A percentile compares a stretch with the other conserved stretches of the same genome.
These are phyloP conservation scores for Quercus wislizeni DNA, from an alignment of 306 rosid genomes.

Conservation along the genomic window DNA sequence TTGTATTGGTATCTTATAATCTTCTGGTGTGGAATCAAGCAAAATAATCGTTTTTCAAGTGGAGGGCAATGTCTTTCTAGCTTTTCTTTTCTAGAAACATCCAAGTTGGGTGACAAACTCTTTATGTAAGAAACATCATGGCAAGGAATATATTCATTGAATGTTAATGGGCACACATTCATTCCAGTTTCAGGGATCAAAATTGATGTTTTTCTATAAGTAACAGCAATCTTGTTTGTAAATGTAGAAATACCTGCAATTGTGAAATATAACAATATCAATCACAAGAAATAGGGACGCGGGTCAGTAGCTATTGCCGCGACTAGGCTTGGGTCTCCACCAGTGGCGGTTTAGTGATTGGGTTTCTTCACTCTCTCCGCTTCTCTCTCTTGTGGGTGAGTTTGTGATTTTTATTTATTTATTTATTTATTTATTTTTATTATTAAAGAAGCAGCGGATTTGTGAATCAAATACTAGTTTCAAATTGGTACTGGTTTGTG, in stretches of 20 bases:
- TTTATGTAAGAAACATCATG: conserved; percentile 63
- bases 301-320: too few relatives aligned
- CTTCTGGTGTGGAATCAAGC: conserved; percentile 87
- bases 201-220: conserved; percentile 51
- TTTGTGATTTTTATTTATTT: too few relatives aligned
- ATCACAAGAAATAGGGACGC: background rate
- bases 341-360: too few relatives aligned
- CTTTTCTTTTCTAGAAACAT: conserved; percentile 70
- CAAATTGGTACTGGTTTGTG: too few relatives aligned
- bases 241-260: conserved; percentile 52
- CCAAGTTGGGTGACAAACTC: conserved; percentile 53
- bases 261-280: conserved; percentile 1
- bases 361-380: too few relatives aligned
- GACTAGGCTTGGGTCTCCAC: too few relatives aligned
- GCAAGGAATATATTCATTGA: conserved; percentile 83
- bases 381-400: too few relatives aligned
- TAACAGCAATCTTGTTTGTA: conserved; percentile 56
- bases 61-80: conserved; percentile 94
- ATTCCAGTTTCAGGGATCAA: conserved; percentile 65
- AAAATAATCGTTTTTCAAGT: conserved; percentile 67
- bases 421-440: too few relatives aligned
- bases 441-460: too few relatives aligned
- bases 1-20: conserved; percentile 76
- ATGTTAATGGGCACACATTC: conserved; percentile 76
- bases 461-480: too few relatives aligned